These are phyloP conservation scores for Apiospora malaysiana DNA, from an alignment of 2,329 filamentous ascomycete genomes.

Conservation along the genomic window DNA sequence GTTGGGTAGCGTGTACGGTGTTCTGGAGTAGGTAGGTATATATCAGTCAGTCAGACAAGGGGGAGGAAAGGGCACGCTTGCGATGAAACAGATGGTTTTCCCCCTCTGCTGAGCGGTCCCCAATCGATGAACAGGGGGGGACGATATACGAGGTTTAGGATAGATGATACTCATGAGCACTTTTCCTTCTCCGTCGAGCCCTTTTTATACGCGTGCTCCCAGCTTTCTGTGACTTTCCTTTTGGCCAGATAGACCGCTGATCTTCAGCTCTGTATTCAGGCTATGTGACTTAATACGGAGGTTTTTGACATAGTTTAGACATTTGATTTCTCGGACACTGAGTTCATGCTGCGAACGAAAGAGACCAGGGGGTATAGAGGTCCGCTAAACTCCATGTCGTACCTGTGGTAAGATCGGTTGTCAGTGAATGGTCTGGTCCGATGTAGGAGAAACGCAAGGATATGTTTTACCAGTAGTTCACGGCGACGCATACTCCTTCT, in stretches of 20 bases:
- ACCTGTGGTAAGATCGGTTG: constrained; percentile 53
- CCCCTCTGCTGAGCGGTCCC: not conserved
- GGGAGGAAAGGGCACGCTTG: not conserved
- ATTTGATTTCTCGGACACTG: not conserved
- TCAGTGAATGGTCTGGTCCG: not conserved
- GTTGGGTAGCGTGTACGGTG: constrained; percentile 25
- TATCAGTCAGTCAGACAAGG: not conserved
- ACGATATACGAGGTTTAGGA: not conserved
- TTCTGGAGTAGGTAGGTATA: constrained; percentile 27
- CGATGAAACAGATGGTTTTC: not conserved
- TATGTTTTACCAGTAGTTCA: constrained; percentile 75
- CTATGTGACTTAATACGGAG: not conserved
- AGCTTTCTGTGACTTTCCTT: not conserved
- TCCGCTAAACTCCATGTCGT: constrained; percentile 79
- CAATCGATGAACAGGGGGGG: not conserved
- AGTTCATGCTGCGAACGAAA: constrained; percentile 55
- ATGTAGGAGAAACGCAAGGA: not conserved
- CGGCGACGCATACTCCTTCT: constrained; percentile 76
- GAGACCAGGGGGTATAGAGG: constrained; percentile 66
- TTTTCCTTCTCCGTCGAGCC: not conserved
- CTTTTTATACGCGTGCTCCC: not conserved
- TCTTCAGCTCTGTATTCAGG: not conserved
- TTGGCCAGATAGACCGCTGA: not conserved
- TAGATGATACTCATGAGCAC: constrained; percentile 14
- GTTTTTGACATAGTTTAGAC: not conserved